Base-by-base conservation (phyloP, 2,329 filamentous ascomycete species). In the Alternaria arborescens region DNA sequence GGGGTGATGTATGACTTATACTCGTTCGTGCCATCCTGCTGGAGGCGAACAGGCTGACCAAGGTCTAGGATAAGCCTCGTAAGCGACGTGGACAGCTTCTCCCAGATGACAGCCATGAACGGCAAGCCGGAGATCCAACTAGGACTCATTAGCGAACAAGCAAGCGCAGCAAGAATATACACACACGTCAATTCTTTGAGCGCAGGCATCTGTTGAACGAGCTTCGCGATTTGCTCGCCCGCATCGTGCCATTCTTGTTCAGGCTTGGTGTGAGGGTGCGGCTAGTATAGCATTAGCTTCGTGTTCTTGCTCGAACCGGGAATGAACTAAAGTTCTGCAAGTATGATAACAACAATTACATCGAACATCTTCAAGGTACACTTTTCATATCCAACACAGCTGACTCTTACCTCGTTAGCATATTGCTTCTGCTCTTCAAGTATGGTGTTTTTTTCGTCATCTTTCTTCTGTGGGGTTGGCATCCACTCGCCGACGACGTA, bases 181-280 rank as follows among this genome's bases (percentile, higher is more conserved):
- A 70, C 72, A 66, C 55, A 76, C 74, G 71, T 71, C 10, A 77
- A 52, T 44, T 76, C 73, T 28, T 67, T 64, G 11, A 77, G 59
- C 14, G 54, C 60, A 4, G 40, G 20, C 67, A 76, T 72, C 24
- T 66, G 52, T 16, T 56, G 36, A 7, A 75, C 64, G 4, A 77
- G 54, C 40, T 58, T 52, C 18, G 60, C 51, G 5, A 77, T 69
- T 18, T 55, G 34, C 11, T 52, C 48, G 24, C 66, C 57, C 20
- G 63, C 72, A 22, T 68, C 34, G 4, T 55, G 59, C 68, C 68
- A 72, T 47, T 74, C 60, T 20, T 60, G 26, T 38, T 65, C 55
- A 5, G 30, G 6, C 12, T 30, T 36, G 16, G 41, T 47, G 8
- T 22, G 11, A 6, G 7, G 32, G 16, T 26, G 51, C n/a, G 46